Evolutionary conservation across 2,329 filamentous ascomycete genomes (phyloP), one percentile per base, ranked within the genome.

Genomic region (Microcyclospora pomicola): DNA sequence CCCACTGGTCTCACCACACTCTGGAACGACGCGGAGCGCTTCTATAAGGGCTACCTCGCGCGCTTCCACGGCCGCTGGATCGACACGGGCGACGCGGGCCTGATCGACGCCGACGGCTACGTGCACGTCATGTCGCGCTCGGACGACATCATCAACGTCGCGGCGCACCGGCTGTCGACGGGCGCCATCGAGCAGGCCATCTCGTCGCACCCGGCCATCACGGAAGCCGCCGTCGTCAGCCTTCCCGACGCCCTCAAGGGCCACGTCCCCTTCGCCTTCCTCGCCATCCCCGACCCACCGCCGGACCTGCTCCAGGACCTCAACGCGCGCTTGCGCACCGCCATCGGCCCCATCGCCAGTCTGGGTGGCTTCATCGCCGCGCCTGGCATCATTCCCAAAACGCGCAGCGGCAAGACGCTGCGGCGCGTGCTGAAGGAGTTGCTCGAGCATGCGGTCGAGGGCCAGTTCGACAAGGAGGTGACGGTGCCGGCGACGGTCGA

Each of bases 71-170:
- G 85, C 0, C 73, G 73, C 49, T 95, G 84, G 83, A 61, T 95
- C 32, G 87, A 96, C 55, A 95, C 87, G 0, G 88, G 87, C 2
- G 87, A 96, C 56, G 81, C 85, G 0, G 87, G 88, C 0, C 77
- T 86, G 67, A 76, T 95, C 40, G 87, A 95, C 54, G 59, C 71
- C 11, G 78, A 88, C 31, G 74, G 73, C 4, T 76, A 76, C 48
- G 43, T 49, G 10, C 46, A 31, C 30, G 30, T 31, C 56, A 65
- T 94, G n/a, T 84, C 93, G 59, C 71, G 86, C 37, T 70, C 69
- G 27, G 87, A 95, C 62, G 87, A 95, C 58, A 80, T 95, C 42
- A 86, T 95, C 54, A 95, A 95, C 54, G 87, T 94, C n/a, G 87
- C 86, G 31, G 86, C 87, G 5, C 87, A 95, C 63, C 75, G 87